phyloP scores from a whole-genome alignment of 495 filamentous ascomycete genomes.

The Xylaria castorea region DNA sequence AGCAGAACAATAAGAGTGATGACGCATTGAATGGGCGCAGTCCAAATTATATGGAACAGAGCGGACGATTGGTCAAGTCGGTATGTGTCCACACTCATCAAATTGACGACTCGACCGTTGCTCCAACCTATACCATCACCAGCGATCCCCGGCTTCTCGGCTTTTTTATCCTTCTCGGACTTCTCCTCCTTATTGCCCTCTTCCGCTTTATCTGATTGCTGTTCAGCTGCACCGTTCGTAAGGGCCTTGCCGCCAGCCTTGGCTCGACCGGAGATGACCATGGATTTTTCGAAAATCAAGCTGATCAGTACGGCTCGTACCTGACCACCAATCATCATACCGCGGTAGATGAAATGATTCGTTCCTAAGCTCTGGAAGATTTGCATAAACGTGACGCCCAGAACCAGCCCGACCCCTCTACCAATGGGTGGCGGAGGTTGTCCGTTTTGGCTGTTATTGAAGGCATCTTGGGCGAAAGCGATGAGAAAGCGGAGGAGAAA shows the following conservation, averaged over 20 bases:
- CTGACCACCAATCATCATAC: slow-evolving; percentile 82
- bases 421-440: slow-evolving; percentile 65
- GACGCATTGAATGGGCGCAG: slow-evolving; percentile 75
- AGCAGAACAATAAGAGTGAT: slow-evolving; percentile 79
- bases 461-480: slow-evolving; percentile 80
- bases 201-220: slow-evolving; percentile 30
- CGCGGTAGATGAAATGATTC: slow-evolving; percentile 83
- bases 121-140: slow-evolving; percentile 83
- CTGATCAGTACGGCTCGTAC: slow-evolving; percentile 74
- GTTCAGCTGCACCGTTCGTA: slow-evolving; percentile 34
- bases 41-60: slow-evolving; percentile 91
- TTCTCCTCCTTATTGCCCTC: not conserved
- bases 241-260: slow-evolving; percentile 68
- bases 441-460: slow-evolving; percentile 59
- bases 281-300: slow-evolving; percentile 80
- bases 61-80: slow-evolving; percentile 84
- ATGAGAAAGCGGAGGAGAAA: slow-evolving; percentile 79
- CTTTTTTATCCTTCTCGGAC: slow-evolving; percentile 43
- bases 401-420: slow-evolving; percentile 71
- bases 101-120: slow-evolving; percentile 85
- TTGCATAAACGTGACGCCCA: slow-evolving; percentile 82
- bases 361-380: slow-evolving; percentile 71
- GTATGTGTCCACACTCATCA: slow-evolving; percentile 95
- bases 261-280: slow-evolving; percentile 80
- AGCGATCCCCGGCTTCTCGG: slow-evolving; percentile 54